Base-by-base conservation (phyloP, 2,329 filamentous ascomycete genomes). In the Fonsecaea erecta region DNA sequence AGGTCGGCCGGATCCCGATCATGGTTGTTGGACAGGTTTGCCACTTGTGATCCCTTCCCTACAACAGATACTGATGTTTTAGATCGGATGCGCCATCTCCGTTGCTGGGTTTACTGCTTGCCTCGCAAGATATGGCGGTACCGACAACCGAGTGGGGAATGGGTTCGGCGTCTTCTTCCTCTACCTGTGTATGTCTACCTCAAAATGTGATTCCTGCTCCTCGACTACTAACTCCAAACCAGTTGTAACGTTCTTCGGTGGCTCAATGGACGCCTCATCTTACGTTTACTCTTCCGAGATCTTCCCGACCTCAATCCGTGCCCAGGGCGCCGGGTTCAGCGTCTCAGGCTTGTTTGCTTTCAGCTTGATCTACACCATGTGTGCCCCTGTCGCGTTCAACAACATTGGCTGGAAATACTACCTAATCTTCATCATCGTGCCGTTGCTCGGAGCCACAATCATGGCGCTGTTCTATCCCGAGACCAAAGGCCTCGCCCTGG, bases 271-370 rank as follows among this genome's bases (percentile, higher is more conserved):
- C 35, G 67, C 64, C 14, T 62, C 48, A 12, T 64, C 62, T 9
- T 69, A 65, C 35, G 60, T 61, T 3, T 69, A 69, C 59, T 62
- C 65, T 32, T 76, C 77, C 1, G 79, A 82, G 70, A 81, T 82
- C 18, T 81, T 80, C 70, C 80, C 78, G 1, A 81, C 74, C 21
- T 74, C 77, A 59, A 68, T 79, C n/a, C 74, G 77, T 6, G 72
- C 73, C 37, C 65, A 69, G 37, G 67, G 67, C 7, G 62, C 65
- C 1, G 62, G 61, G 2, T 63, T 79, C 35, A 76, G 77, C 1
- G 70, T 80, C 46, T 71, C 71, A 12, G 73, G 73, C 28, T 30
- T 63, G 35, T 63, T 66, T 37, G 62, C 54, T 32, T 74, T 77
- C 56, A 77, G 76, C 62, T 67, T 76, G 11, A 74, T 75, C 26